phyloP scores from a whole-genome alignment of 768 basidiomycete genomes.

The Strobilomyces dryophilus region DNA sequence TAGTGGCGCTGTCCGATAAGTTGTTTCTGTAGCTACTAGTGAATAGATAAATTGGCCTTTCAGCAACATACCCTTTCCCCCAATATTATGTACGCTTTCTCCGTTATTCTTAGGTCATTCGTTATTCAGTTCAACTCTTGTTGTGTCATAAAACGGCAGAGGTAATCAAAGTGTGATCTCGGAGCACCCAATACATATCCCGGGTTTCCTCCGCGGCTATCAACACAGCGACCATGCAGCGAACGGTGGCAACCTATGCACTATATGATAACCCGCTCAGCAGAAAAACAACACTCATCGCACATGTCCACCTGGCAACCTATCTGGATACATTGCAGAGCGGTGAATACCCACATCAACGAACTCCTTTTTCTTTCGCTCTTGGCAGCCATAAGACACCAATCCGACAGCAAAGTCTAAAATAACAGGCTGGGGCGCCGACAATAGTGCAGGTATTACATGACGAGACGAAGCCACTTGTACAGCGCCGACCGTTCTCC shows the following conservation, averaged over 20 bases:
- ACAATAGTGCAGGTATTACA: not conserved
- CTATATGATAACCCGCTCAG: not conserved
- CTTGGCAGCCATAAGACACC: not conserved
- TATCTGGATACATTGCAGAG: too few species aligned
- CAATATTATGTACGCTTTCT: too few species aligned
- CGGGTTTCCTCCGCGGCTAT: too few species aligned
- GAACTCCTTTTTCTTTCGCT: not conserved
- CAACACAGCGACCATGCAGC: not conserved
- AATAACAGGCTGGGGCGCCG: not conserved
- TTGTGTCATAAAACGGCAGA: too few species aligned
- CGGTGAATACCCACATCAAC: not conserved
- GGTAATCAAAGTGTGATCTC: too few species aligned
- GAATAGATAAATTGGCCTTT: not conserved
- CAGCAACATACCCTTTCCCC: too few species aligned
- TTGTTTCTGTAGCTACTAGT: slow-evolving; percentile 5
- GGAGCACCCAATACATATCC: too few species aligned
- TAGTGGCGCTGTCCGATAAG: not conserved
- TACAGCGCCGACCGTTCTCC: not conserved
- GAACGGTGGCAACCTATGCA: not conserved
- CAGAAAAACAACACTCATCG: not conserved
- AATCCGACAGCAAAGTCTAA: not conserved
- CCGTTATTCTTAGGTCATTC: too few species aligned
- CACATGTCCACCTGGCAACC: not conserved
- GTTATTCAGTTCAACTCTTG: too few species aligned
- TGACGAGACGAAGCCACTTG: not conserved